Evolutionary conservation across 1,284 basidiomycete genomes (phyloP).

Genomic region (Stygiomarasmius scandens): DNA sequence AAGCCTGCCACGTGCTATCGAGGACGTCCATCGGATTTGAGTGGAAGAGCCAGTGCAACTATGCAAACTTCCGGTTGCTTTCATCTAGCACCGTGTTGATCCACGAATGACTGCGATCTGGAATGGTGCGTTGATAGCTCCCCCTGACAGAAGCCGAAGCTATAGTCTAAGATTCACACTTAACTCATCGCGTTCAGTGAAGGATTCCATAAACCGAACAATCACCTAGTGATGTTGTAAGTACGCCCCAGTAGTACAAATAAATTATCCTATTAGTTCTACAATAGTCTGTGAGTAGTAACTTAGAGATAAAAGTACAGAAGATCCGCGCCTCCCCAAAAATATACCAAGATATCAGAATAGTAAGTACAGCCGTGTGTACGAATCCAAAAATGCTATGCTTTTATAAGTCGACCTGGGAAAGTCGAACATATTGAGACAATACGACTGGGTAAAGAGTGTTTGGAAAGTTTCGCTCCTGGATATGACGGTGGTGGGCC

Average conservation of each 20-base stretch:
- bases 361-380: neutral
- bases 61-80: too few species aligned
- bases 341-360: neutral
- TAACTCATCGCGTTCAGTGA: too few species aligned
- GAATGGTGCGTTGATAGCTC: too few species aligned
- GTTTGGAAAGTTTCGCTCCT: neutral
- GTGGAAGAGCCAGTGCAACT: too few species aligned
- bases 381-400: neutral
- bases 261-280: neutral
- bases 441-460: neutral
- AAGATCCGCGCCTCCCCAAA: neutral
- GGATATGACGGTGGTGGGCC: neutral
- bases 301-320: neutral
- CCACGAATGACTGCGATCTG: too few species aligned
- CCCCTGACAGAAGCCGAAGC: too few species aligned
- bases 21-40: too few species aligned
- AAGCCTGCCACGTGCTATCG: neutral
- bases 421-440: neutral
- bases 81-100: too few species aligned
- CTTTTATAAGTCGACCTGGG: neutral
- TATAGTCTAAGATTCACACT: too few species aligned
- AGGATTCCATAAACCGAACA: too few species aligned
- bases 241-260: too few species aligned
- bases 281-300: neutral
- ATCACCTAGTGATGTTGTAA: too few species aligned